Percentiles rank a stretch among this genome's conserved stretches.
phyloP scores from a whole-genome alignment of 2,329 filamentous ascomycete species.

The Xylariaceae sp. region DNA sequence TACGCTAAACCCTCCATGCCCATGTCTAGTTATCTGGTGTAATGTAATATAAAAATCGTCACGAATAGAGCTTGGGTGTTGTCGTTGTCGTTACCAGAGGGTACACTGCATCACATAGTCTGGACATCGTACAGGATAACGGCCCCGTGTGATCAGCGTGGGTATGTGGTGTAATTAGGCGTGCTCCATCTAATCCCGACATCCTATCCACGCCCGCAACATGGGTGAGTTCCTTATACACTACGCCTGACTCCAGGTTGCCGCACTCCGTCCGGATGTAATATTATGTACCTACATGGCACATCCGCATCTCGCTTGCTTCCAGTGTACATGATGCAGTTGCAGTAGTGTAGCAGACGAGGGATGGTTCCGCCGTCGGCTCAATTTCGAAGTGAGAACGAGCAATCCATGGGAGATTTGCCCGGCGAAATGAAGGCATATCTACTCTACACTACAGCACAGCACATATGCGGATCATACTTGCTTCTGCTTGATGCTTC shows the following conservation, averaged over 20 bases:
- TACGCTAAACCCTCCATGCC: too few species aligned
- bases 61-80: slow-evolving; percentile 14
- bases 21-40: too few species aligned
- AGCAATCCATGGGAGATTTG: background rate
- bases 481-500: slow-evolving; percentile 36
- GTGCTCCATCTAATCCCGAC: slow-evolving; percentile 1
- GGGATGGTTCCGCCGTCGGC: too few species aligned
- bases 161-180: background rate
- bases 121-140: background rate
- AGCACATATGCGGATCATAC: slow-evolving; percentile 42
- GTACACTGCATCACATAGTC: background rate
- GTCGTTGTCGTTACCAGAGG: slow-evolving; percentile 11
- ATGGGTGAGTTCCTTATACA: background rate
- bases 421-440: background rate
- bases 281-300: background rate
- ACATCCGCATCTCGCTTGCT: background rate
- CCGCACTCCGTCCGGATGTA: background rate
- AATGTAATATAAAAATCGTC: slow-evolving; percentile 10
- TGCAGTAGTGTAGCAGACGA: background rate
- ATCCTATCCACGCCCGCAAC: background rate
- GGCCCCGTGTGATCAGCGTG: slow-evolving; percentile 11
- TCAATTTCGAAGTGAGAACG: too few species aligned
- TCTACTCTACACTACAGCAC: background rate
- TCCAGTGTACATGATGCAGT: background rate
- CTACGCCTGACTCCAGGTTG: too few species aligned